Evolutionary conservation across 1,284 basidiomycete genomes (phyloP).

Genomic region (Retiboletus flavoniger): DNA sequence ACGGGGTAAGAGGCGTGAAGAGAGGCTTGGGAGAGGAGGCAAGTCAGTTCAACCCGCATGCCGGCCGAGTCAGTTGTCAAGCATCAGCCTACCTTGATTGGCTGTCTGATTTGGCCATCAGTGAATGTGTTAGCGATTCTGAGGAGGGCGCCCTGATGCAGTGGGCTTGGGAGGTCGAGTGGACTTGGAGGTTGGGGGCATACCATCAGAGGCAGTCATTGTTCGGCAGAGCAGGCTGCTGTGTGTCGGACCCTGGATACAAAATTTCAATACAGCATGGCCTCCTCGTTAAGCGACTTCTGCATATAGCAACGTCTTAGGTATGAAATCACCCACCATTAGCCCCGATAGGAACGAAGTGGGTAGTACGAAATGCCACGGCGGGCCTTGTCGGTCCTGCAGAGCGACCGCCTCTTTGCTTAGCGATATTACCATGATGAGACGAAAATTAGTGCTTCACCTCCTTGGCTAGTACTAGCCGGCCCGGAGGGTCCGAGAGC

Average conservation of each 20-base stretch:
- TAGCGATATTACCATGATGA: too few species aligned
- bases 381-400: too few species aligned
- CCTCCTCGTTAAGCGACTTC: too few species aligned
- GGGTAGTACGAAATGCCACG: too few species aligned
- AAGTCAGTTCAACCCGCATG: background rate
- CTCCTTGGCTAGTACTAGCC: too few species aligned
- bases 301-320: too few species aligned
- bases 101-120: constrained; percentile 10
- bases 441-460: too few species aligned
- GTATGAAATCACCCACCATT: too few species aligned
- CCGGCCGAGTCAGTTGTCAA: background rate
- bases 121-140: background rate
- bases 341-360: too few species aligned
- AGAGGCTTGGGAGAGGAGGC: background rate
- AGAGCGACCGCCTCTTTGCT: too few species aligned
- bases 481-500: background rate
- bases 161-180: background rate
- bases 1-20: constrained; percentile 11
- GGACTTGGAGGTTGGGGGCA: background rate
- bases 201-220: background rate
- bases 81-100: constrained; percentile 8
- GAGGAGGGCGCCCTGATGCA: background rate
- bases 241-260: background rate
- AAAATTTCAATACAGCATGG: background rate
- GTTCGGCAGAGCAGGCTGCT: background rate